Conservation (phyloP, 2,329 filamentous ascomycete species). For the Myriosclerotinia curreyana region DNA sequence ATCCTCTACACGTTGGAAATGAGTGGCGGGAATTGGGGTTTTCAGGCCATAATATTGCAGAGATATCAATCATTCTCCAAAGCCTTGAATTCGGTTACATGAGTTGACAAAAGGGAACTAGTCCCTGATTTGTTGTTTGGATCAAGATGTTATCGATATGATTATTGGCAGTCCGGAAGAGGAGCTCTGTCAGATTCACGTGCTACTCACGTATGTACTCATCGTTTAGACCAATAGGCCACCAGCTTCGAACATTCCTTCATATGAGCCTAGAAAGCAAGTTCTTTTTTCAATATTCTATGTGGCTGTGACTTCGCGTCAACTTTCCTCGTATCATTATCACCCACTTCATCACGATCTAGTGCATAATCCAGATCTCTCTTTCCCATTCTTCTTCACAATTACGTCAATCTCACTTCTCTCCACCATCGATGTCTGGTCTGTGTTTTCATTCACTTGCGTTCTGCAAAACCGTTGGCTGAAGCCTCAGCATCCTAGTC, state of each 20-base stretch:
- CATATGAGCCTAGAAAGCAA: not conserved
- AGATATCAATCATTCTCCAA: not conserved
- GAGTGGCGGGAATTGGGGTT: not conserved
- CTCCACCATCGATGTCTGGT: not conserved
- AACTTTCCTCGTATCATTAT: not conserved
- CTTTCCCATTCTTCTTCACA: constrained; percentile 1
- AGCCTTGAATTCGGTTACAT: not conserved
- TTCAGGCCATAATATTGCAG: not conserved
- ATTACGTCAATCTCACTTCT: constrained; percentile 9
- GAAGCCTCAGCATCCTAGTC: not conserved
- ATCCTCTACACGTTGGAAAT: not conserved
- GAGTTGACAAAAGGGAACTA: not conserved
- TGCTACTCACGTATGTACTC: not conserved
- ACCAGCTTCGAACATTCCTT: not conserved
- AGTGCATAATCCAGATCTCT: constrained; percentile 5
- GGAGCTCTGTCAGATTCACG: not conserved
- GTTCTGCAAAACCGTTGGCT: not conserved
- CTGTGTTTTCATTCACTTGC: not conserved
- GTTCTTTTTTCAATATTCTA: not conserved
- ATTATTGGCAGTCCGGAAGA: not conserved
- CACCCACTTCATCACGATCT: constrained; percentile 15
- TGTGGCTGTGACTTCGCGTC: constrained; percentile 11
- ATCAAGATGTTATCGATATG: not conserved
- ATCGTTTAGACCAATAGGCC: not conserved
- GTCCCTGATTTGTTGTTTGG: too few relatives aligned